Evolutionary conservation across 176 grass and related monocot species (phyloP).

Genomic region (Oryza nivara): DNA sequence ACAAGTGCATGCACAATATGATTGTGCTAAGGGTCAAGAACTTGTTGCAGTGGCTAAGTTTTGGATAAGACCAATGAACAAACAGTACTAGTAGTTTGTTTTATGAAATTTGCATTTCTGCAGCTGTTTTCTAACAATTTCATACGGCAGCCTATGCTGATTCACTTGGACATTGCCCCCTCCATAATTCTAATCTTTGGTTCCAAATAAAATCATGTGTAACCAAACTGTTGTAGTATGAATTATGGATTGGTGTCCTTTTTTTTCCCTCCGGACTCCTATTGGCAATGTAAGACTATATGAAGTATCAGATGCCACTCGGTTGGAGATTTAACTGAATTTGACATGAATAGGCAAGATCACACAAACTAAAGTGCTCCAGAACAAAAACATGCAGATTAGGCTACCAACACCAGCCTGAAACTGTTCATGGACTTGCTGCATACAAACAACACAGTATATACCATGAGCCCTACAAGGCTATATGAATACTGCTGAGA

Average conservation of each 20-base stretch:
- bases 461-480: not conserved
- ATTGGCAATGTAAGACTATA: not conserved
- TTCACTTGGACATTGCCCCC: too few relatives aligned
- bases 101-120: too few relatives aligned
- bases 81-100: too few relatives aligned
- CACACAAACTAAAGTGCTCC: not conserved
- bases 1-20: constrained; percentile 23
- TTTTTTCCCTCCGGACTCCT: too few relatives aligned
- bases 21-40: not conserved
- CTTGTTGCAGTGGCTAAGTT: not conserved
- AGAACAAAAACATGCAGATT: not conserved
- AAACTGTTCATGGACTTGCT: not conserved
- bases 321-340: too few relatives aligned
- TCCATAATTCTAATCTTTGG: not conserved
- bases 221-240: not conserved
- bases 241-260: too few relatives aligned
- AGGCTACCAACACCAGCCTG: not conserved
- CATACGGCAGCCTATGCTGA: too few relatives aligned
- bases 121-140: too few relatives aligned
- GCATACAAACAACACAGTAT: not conserved
- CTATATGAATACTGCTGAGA: not conserved
- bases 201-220: not conserved
- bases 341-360: too few relatives aligned
- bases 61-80: constrained; percentile 18
- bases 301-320: not conserved